phyloP scores from a whole-genome alignment of 495 filamentous ascomycete species.

The Cladorrhinum samala region DNA sequence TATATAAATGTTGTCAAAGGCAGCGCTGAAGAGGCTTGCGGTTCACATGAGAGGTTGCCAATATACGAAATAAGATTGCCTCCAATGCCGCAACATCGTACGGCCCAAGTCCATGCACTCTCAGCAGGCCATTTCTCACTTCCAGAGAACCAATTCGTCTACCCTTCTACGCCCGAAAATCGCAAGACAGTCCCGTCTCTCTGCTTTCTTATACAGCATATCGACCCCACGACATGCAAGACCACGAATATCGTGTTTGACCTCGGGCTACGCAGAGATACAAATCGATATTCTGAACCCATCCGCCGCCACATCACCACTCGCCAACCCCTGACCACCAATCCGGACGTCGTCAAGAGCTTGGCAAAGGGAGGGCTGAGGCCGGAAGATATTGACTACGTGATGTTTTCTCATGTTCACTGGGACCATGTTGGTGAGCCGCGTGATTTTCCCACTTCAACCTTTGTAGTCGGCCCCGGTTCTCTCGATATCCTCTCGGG shows the following conservation, averaged over 20 bases:
- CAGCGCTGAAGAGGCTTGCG: too few relatives aligned
- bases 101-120: slow-evolving; percentile 42
- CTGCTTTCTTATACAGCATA: slow-evolving; percentile 38
- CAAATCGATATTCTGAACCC: slow-evolving; percentile 25
- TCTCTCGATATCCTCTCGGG: slow-evolving; percentile 26
- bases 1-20: too few relatives aligned
- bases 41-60: too few relatives aligned
- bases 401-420: slow-evolving; percentile 39
- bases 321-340: slow-evolving; percentile 27
- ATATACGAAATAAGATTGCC: too few relatives aligned
- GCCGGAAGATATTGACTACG: slow-evolving; percentile 33
- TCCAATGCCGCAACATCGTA: slow-evolving; percentile 10
- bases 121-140: slow-evolving; percentile 36
- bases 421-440: slow-evolving; percentile 42
- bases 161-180: slow-evolving; percentile 17
- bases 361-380: slow-evolving; percentile 24
- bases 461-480: slow-evolving; percentile 35
- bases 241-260: slow-evolving; percentile 36
- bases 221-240: background rate
- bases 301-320: slow-evolving; percentile 32
- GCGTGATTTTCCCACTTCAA: slow-evolving; percentile 28
- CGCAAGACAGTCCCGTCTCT: slow-evolving; percentile 24
- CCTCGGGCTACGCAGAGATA: slow-evolving; percentile 31
- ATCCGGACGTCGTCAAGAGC: slow-evolving; percentile 32
- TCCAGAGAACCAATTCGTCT: slow-evolving; percentile 36